These are phyloP conservation scores for Leccinum proliferum DNA, from an alignment of 1,284 basidiomycete genomes.

Conservation along the genomic window DNA sequence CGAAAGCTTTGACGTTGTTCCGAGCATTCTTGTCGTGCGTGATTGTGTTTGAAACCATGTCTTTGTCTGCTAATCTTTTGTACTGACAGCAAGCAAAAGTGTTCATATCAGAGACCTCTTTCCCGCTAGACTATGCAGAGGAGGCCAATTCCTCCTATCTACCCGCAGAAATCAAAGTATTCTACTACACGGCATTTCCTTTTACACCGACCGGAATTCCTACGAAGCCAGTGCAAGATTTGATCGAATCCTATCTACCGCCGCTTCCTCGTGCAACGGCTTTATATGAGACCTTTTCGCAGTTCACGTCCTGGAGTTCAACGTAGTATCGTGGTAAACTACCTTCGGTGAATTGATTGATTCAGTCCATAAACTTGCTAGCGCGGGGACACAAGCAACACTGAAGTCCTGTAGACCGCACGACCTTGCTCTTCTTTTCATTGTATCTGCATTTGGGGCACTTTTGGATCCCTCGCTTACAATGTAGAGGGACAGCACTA, in stretches of 20 bases:
- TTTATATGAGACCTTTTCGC: conserved; percentile 43
- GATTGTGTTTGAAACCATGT: neutral
- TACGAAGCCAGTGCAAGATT: conserved; percentile 28
- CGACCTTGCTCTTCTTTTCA: conserved; percentile 44
- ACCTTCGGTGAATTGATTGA: conserved; percentile 42
- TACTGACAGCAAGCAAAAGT: conserved; percentile 12
- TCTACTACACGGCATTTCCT: conserved; percentile 38
- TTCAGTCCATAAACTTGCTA: conserved; percentile 30
- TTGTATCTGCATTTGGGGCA: conserved; percentile 46
- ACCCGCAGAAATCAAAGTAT: conserved; percentile 36
- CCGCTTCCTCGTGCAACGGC: conserved; percentile 35
- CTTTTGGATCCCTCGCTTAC: conserved; percentile 46
- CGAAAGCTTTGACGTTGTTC: neutral
- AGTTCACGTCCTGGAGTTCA: conserved; percentile 51
- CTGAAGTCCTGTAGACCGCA: conserved; percentile 38
- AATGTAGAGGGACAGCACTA: conserved; percentile 52
- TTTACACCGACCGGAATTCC: conserved; percentile 34
- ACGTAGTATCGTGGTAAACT: conserved; percentile 41
- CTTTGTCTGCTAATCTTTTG: neutral
- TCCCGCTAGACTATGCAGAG: conserved; percentile 17
- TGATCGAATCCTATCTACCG: conserved; percentile 42
- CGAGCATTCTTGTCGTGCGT: conserved; percentile 40
- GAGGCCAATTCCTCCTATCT: conserved; percentile 38
- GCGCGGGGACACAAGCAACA: neutral
- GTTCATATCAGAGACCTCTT: conserved; percentile 8